Evolutionary conservation across 2,329 filamentous ascomycete genomes (phyloP), one percentile per base, ranked within the genome.

Genomic region (Coniochaeta ligniaria): DNA sequence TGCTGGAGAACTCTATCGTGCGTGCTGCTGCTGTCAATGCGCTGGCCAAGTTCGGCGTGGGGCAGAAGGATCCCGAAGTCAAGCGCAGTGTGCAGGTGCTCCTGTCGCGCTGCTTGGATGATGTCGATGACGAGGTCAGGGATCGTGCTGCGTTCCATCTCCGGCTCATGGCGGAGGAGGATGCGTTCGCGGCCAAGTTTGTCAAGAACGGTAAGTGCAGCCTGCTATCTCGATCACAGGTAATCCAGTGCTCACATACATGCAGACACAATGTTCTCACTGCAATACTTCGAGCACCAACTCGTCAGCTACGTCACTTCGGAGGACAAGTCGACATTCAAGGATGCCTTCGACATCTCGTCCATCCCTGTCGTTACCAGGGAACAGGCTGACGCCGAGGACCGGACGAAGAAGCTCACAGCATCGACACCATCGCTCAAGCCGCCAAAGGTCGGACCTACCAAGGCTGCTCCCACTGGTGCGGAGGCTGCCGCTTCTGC

Each of bases 261-360:
- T 26, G 9, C 68, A 93, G 94, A 98, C 73, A 96, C 87, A 65
- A 96, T 96, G 86, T 99, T 94, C 74, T 96, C 94, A 9, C 83
- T 99, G 24, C 91, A 92, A 12, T 92, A 91, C 62, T 96, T 99
- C 63, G 95, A 98, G 80, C 94, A 98, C 73, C 93, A 98, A 73
- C 87, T 99, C 58, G 93, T 97, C 67, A 90, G 96, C 86, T 99
- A 99, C 70, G 94, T 99, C 68, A 96, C 93, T 20, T 92, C 93
- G 14, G 91, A 92, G 59, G 91, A 95, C 70, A 92, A 93, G 74
- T 85, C 89, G 47, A 91, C 89, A 0, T 99, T 98, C 69, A 84
- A 88, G 45, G 80, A 81, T 36, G 88, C 95, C 7, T 99, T 99
- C 80, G 94, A 98, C 72, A 88, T 99, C 69, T 86, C 89, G 68